phyloP scores from a whole-genome alignment of 2,329 filamentous ascomycete species.

The Xenoacremonium recifei region DNA sequence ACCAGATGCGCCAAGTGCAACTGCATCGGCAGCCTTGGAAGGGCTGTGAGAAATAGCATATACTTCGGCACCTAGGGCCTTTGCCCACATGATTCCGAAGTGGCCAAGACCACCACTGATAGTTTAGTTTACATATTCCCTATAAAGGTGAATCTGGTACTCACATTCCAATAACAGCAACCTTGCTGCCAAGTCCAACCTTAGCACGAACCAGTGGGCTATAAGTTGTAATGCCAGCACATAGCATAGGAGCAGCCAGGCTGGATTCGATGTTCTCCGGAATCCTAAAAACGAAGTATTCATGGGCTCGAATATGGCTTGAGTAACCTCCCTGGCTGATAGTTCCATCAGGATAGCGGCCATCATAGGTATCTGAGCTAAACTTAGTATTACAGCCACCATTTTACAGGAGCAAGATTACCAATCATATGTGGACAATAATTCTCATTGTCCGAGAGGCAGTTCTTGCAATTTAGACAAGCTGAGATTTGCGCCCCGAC shows the following conservation, averaged over 20 bases:
- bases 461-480: conserved; percentile 38
- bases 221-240: conserved; percentile 63
- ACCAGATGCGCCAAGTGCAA: conserved; percentile 52
- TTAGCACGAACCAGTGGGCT: conserved; percentile 58
- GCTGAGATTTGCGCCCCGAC: conserved; percentile 49
- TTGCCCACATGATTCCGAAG: conserved; percentile 62
- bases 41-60: conserved; percentile 51
- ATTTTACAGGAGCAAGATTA: neutral
- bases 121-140: too few species aligned
- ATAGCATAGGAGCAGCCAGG: conserved; percentile 58
- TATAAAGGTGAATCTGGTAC: too few species aligned
- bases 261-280: conserved; percentile 32
- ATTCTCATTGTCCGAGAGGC: conserved; percentile 27
- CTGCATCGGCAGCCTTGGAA: conserved; percentile 48
- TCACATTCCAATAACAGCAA: conserved; percentile 51
- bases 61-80: conserved; percentile 59
- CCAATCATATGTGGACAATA: conserved; percentile 26
- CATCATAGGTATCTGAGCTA: conserved; percentile 41
- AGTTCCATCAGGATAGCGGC: conserved; percentile 46
- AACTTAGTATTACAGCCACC: neutral
- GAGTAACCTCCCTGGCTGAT: conserved; percentile 55
- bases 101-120: conserved; percentile 57
- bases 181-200: conserved; percentile 59
- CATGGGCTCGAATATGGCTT: conserved; percentile 22
- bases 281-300: conserved; percentile 43